Base-by-base conservation (phyloP, 176 grass and related monocot species). In the Microstegium vimineum region DNA sequence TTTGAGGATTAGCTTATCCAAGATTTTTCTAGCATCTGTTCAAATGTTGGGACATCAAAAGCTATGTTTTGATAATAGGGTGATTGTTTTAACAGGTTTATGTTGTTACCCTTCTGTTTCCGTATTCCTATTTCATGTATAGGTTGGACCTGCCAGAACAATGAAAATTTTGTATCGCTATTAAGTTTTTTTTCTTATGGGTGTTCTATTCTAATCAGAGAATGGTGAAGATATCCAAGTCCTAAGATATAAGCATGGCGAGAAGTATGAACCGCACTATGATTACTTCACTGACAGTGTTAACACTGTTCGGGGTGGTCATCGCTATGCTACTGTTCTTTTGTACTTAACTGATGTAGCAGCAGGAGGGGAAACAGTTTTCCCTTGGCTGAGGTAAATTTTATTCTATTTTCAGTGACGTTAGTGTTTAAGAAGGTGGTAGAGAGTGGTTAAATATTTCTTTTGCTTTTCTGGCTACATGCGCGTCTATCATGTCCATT, bases 181-280 rank as follows among this genome's bases (percentile, higher is more conserved):
- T 20, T 12, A 26, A 1, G 62, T 51, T n/a, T 45, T 64, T n/a
- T 88, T 60, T n/a, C 72, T 90, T n/a, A 77, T 69, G 51, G 16
- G 63, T 77, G 27, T 69, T 93, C 14, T 88, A 67, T 82, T 33
- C 33, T 90, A 41, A 81, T 33, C 87, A 99, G 96, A 99, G 82
- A 99, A 99, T 74, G 91, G 91, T 16, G 96, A 99, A 79, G 93
- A 94, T 75, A 95, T 95, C 25, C 96, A 99, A 90, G 85, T 99
- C 42, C 34, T 90, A 46, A 90, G 90, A 32, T 99, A 95, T 72
- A 92, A 90, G 81, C 79, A 54, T 72, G 93, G 91, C 5, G 89
- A 99, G 86, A 94, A 93, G 83, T 95, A 99, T 62, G 91, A 94
- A 80, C 87, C 85, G 1, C 91, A 95, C 66, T 90, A 82, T 75